phyloP scores from a whole-genome alignment of 805 yeast genomes.

The Crinitomyces ghanaensis region DNA sequence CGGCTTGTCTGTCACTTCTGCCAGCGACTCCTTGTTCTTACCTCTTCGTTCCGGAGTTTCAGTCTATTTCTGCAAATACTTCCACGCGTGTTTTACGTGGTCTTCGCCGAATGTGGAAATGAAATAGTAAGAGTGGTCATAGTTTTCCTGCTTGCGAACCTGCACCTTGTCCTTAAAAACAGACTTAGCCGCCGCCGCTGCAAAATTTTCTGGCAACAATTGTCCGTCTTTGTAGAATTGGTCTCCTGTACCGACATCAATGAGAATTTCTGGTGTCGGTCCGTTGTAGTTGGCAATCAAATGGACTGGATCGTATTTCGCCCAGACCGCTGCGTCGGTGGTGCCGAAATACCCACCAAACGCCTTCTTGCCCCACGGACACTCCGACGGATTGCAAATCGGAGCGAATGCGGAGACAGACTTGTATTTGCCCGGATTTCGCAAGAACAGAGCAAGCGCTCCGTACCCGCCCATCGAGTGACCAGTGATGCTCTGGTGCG shows the following conservation, averaged over 20 bases:
- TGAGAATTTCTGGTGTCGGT: conserved; percentile 50
- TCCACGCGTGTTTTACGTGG: conserved; percentile 83
- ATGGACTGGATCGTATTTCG: conserved; percentile 71
- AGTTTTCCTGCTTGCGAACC: conserved; percentile 60
- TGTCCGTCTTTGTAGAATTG: conserved; percentile 54
- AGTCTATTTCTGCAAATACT: too few species aligned
- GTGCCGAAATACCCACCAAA: conserved; percentile 67
- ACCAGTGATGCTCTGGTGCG: conserved; percentile 69
- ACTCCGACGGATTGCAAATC: conserved; percentile 62
- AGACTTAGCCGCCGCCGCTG: conserved; percentile 46
- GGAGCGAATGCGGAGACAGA: conserved; percentile 89
- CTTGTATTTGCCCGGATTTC: conserved; percentile 59
- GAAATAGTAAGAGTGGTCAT: conserved; percentile 86
- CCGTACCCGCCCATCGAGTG: conserved; percentile 99
- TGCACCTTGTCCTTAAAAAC: conserved; percentile 53
- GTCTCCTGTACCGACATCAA: conserved; percentile 76
- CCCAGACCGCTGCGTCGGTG: conserved; percentile 47
- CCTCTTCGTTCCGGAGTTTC: too few species aligned
- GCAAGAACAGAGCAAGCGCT: conserved; percentile 59
- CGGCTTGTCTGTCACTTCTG: too few species aligned
- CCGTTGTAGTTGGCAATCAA: conserved; percentile 48
- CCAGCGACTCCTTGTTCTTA: too few species aligned
- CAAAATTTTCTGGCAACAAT: conserved; percentile 64
- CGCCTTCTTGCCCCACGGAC: conserved; percentile 84
- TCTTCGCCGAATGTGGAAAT: conserved; percentile 66